Base-by-base conservation (phyloP, 371 early-diverging fungal species). In the Capillidium heterosporum region DNA sequence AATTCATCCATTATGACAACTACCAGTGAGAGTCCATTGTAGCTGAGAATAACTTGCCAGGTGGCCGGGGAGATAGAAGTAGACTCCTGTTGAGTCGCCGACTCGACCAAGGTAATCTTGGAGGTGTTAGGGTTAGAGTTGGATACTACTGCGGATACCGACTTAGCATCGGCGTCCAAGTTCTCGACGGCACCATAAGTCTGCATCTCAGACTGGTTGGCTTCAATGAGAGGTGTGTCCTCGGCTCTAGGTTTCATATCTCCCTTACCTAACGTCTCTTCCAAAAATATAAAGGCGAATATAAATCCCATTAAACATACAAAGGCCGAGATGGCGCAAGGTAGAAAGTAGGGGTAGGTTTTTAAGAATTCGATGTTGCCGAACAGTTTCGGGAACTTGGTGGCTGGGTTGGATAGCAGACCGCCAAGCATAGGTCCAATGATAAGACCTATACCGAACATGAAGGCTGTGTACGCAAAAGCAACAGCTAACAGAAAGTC, bases 401-500 rank as follows among this genome's bases (percentile, higher is more conserved):
- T 59, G 0, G 73, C 84, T 1, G 94, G 91, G 39, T 89, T 67
- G 1, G 83, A 71, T 11, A 94, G 72, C 27, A 82, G 71, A 0
- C 91, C 90, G 35, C 91, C 91, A 0, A 90, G 58, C 23, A 80
- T 70, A 0, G 91, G 87, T 0, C 90, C 94, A 26, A 76, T 19
- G 26, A 57, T 57, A 21, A 13, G 24, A 2, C 59, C 59, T 1
- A 59, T 15, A 15, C 59, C 59, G 39, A 35, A 59, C 43, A 59
- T 32, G n/a, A 59, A 28, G 8, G 59, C 21, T n/a, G 47, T 13
- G 19, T 48, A 44, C 43, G 46, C 29, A 26, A 59, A 59, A 24
- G 53, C 59, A 7, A 11, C 32, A 17, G 53, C 59, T 58, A 58
- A 35, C 11, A 10, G 27, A 27, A 13, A 54, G 23, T 23, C 4